These are phyloP conservation scores for Dendrocalamus sinicus DNA, from an alignment of 176 grass and related monocot species.

Conservation along the genomic window DNA sequence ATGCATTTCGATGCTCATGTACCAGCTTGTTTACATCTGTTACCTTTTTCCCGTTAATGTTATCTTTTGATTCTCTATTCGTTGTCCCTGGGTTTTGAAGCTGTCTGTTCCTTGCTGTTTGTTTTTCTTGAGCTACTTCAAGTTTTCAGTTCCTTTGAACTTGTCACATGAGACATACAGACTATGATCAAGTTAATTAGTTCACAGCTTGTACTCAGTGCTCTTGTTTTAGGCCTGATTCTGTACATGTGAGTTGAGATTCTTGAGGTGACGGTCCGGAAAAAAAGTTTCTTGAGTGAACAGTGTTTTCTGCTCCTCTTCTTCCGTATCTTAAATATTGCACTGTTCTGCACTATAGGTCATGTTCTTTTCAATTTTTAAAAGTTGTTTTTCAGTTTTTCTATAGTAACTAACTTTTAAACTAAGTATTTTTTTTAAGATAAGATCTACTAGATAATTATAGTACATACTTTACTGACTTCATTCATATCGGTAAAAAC, in stretches of 20 bases:
- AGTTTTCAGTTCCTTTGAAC: conserved; percentile 16
- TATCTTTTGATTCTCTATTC: not conserved
- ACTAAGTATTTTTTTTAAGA: too few relatives aligned
- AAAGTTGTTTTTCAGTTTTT: too few relatives aligned
- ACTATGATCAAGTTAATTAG: not conserved
- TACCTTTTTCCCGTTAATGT: not conserved
- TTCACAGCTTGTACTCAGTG: not conserved
- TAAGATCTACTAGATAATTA: too few relatives aligned
- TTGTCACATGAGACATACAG: not conserved
- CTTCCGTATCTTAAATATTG: not conserved
- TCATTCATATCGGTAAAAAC: too few relatives aligned
- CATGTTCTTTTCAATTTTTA: too few relatives aligned
- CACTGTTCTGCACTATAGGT: not conserved
- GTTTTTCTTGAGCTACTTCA: not conserved
- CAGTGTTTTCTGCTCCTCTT: conserved; percentile 13
- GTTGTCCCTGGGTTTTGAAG: not conserved
- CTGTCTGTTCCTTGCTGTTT: not conserved
- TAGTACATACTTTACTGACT: too few relatives aligned
- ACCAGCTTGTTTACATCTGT: not conserved
- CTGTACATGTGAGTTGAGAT: not conserved
- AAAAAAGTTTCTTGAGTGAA: not conserved
- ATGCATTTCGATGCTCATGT: conserved; percentile 5
- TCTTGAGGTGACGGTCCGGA: too few relatives aligned
- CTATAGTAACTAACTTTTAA: too few relatives aligned
- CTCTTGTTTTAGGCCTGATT: conserved; percentile 1